A percentile compares a stretch with the other conserved stretches of the same genome.
phyloP scores from a whole-genome alignment of 495 filamentous ascomycete species.

The Lentithecium fluviatile region DNA sequence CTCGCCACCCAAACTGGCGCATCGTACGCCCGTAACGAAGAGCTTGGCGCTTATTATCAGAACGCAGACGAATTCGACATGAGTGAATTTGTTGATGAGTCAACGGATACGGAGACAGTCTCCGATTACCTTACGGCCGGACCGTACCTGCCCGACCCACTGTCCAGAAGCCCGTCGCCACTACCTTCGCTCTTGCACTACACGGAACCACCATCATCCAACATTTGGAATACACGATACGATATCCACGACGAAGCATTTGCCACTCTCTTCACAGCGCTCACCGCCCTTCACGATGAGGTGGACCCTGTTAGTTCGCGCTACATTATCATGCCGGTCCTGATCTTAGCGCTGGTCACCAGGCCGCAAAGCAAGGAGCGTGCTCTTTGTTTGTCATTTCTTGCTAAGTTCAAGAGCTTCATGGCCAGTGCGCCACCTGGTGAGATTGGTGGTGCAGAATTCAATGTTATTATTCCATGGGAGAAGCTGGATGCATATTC shows the following conservation, averaged over 20 bases:
- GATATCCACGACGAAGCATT: constrained; percentile 27
- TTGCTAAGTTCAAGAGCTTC: constrained; percentile 12
- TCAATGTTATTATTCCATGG: constrained; percentile 16
- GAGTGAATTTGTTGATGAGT: not conserved
- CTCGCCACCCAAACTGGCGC: not conserved
- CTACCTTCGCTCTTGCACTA: constrained; percentile 2
- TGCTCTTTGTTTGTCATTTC: constrained; percentile 13
- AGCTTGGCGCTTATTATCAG: constrained; percentile 6
- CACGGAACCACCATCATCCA: not conserved
- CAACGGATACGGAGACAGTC: not conserved
- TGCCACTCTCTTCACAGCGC: not conserved
- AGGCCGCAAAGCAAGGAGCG: constrained; percentile 9
- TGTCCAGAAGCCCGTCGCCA: constrained; percentile 19
- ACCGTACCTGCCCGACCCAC: not conserved
- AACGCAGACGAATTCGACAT: not conserved
- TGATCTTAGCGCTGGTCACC: constrained; percentile 19
- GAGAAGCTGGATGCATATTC: constrained; percentile 24
- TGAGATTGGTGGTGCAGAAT: constrained; percentile 9
- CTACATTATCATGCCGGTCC: constrained; percentile 13
- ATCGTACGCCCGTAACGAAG: not conserved
- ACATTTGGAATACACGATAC: constrained; percentile 21
- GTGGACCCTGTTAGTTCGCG: constrained; percentile 2
- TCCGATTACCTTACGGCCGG: constrained; percentile 10
- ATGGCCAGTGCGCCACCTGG: constrained; percentile 6
- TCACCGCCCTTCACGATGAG: constrained; percentile 1